Conservation (phyloP, 805 yeast species). For the Yamadazyma ubonensis region DNA sequence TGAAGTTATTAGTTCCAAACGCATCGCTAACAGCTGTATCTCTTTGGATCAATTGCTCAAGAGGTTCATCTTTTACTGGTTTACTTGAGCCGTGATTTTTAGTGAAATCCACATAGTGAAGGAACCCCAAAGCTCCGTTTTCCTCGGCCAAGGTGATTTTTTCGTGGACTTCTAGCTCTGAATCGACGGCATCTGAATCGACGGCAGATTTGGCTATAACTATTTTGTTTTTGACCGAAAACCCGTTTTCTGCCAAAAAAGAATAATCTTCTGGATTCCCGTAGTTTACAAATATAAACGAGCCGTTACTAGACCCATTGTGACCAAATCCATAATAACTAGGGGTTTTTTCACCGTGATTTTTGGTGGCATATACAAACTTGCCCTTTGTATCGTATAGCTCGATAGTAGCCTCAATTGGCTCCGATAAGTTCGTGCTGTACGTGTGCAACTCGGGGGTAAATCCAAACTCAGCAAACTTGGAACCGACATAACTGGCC, state of each 20-base stretch:
- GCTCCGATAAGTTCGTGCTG: conserved; percentile 19
- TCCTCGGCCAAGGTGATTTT: conserved; percentile 25
- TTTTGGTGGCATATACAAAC: conserved; percentile 23
- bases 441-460: conserved; percentile 19
- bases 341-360: conserved; percentile 22
- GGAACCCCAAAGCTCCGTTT: conserved; percentile 25
- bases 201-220: conserved; percentile 30
- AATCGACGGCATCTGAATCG: no score
- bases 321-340: conserved; percentile 28
- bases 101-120: conserved; percentile 21
- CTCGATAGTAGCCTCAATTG: conserved; percentile 26
- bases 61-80: neutral
- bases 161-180: conserved; percentile 19
- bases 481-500: conserved; percentile 27
- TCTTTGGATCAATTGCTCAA: conserved; percentile 19
- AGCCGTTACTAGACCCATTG: conserved; percentile 24
- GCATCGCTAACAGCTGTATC: conserved; percentile 17
- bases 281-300: conserved; percentile 30
- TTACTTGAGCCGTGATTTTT: neutral
- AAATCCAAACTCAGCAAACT: conserved; percentile 28
- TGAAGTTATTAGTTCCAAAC: conserved; percentile 5
- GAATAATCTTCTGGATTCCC: conserved; percentile 31
- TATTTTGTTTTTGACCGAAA: conserved; percentile 24
- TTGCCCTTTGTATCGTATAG: conserved; percentile 23
- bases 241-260: conserved; percentile 18